Percentiles rank a stretch among this genome's conserved stretches.
These are phyloP conservation scores for Pleurotus tuber-regium DNA, from an alignment of 768 basidiomycete genomes.

Conservation along the genomic window DNA sequence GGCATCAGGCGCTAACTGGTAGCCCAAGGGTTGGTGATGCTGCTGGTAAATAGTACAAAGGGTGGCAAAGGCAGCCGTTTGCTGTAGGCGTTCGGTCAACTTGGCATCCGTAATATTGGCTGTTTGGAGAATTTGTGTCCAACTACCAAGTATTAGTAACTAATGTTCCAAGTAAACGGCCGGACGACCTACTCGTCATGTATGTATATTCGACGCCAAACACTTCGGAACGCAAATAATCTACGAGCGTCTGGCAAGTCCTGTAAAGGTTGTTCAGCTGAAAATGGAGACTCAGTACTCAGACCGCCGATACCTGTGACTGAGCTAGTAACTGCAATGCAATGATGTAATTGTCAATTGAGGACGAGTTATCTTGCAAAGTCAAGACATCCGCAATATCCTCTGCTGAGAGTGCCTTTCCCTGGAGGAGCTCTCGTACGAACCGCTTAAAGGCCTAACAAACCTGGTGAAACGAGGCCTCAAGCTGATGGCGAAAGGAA, in stretches of 20 bases:
- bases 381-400: conserved; percentile 82
- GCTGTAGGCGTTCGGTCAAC: conserved; percentile 65
- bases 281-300: no score
- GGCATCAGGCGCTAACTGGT: conserved; percentile 50
- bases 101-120: conserved; percentile 74
- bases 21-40: conserved; percentile 40
- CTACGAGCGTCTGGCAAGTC: conserved; percentile 69
- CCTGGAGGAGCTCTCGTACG: conserved; percentile 68
- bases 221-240: conserved; percentile 64
- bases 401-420: conserved; percentile 72
- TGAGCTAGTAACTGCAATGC: conserved; percentile 66
- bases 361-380: conserved; percentile 71
- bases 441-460: conserved; percentile 67
- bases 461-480: neutral
- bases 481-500: neutral
- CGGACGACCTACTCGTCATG: conserved; percentile 73
- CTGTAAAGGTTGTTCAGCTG: conserved; percentile 29
- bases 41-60: conserved; percentile 47
- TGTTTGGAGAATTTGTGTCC: conserved; percentile 74
- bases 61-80: conserved; percentile 73
- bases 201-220: conserved; percentile 87
- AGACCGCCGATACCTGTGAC: conserved; percentile 38
- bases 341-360: conserved; percentile 63
- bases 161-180: neutral
- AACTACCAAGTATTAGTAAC: conserved; percentile 44